These are phyloP conservation scores for Chalaropsis ovoidea DNA, from an alignment of 2,329 filamentous ascomycete species.

Conservation along the genomic window DNA sequence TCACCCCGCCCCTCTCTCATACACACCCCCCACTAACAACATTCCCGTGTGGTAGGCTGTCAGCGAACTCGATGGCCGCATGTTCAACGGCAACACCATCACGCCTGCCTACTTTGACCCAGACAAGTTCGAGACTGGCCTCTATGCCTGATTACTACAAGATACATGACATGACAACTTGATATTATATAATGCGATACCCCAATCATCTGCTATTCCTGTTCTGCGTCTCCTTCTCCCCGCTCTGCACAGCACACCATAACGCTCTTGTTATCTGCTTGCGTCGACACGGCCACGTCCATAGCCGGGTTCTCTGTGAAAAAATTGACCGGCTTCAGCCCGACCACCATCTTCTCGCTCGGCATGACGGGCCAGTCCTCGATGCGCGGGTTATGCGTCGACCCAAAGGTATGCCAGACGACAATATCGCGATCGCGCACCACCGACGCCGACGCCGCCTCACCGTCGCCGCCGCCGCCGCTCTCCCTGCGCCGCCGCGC, in stretches of 20 bases:
- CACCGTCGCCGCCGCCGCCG: slow-evolving; percentile 33
- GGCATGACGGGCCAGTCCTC: slow-evolving; percentile 65
- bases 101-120: slow-evolving; percentile 70
- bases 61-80: slow-evolving; percentile 74
- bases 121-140: slow-evolving; percentile 67
- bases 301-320: slow-evolving; percentile 43
- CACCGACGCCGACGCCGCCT: no score
- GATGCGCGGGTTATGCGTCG: slow-evolving; percentile 54
- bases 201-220: background rate
- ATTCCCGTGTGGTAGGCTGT: slow-evolving; percentile 53
- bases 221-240: background rate
- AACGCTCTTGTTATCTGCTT: slow-evolving; percentile 33
- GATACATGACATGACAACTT: slow-evolving; percentile 26
- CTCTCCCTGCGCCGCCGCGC: slow-evolving; percentile 30
- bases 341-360: slow-evolving; percentile 44
- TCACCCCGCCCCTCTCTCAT: background rate
- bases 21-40: background rate
- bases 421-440: slow-evolving; percentile 44
- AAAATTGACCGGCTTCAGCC: slow-evolving; percentile 45
- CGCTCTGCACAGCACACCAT: slow-evolving; percentile 17
- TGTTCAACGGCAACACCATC: slow-evolving; percentile 82
- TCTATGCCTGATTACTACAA: slow-evolving; percentile 38
- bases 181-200: background rate
- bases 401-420: slow-evolving; percentile 48
- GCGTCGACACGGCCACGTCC: slow-evolving; percentile 39